Evolutionary conservation across 2,329 filamentous ascomycete genomes (phyloP), one percentile per base, ranked within the genome.

Genomic region (Madurella mycetomatis): DNA sequence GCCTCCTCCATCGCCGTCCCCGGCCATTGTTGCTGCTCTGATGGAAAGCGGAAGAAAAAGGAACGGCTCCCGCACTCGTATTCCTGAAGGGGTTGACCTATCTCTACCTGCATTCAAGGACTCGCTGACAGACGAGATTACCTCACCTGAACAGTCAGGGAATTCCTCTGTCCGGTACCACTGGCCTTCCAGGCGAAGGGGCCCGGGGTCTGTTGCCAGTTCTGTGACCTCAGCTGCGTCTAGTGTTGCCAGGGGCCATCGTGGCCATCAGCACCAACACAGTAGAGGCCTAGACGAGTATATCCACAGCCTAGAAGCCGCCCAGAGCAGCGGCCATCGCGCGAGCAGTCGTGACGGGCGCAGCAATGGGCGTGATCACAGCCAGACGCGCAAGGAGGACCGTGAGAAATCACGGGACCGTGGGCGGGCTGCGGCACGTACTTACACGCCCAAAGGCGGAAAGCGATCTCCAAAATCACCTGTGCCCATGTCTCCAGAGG

Each of bases 381-480:
- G 76, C 62, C 76, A 76, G 1, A 77, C 77, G 47, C 73, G 76
- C 19, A 78, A 78, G 61, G 67, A 74, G 31, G 70, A 70, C 11
- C 78, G 85, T 18, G 86, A 88, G 16, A 69, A 70, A 11, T 90
- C 89, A 0, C 82, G 86, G 60, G 86, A 87, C 41, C 84, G 88
- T 54, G 88, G 88, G 17, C 81, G 88, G 58, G 79, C 79, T 19
- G 74, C 80, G 12, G 78, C 81, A 43, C 81, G 86, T 18, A 86
- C 85, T 60, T 90, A 68, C 57, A 73, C 78, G 54, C 72, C 87
- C 58, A 87, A 84, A 65, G 83, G 87, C 16, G 82, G 85, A 12
- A 95, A 96, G 71, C 81, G 88, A 18, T 96, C 92, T 1, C 92
- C 92, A 1, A 95, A 90, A 1, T 96, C 92, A 0, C 92, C 92